phyloP scores from a whole-genome alignment of 1,284 basidiomycete species.

The Cryptococcus sp. region DNA sequence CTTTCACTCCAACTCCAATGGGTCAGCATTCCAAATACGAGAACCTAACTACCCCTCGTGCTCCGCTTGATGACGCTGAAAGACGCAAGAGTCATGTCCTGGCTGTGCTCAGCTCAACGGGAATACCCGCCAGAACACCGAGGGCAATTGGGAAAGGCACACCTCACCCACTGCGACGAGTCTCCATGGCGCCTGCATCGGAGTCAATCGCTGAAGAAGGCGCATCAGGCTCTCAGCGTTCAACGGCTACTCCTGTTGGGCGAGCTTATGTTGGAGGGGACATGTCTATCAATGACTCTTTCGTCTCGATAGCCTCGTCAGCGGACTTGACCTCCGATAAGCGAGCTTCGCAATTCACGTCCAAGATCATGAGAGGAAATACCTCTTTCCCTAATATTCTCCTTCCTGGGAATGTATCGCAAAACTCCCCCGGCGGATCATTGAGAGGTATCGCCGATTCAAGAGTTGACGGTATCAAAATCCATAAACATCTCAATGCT shows the following conservation, averaged over 20 bases:
- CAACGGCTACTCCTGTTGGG: background rate
- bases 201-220: conserved; percentile 30
- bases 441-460: conserved; percentile 24
- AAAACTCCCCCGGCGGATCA: conserved; percentile 19
- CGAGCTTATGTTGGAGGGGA: conserved; percentile 5
- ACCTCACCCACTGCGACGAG: conserved; percentile 35
- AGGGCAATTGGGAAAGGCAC: conserved; percentile 23
- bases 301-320: conserved; percentile 44
- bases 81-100: conserved; percentile 39
- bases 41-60: conserved; percentile 29
- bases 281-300: conserved; percentile 34
- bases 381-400: conserved; percentile 41
- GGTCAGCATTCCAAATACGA: conserved; percentile 14
- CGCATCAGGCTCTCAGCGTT: background rate
- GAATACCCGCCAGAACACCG: conserved; percentile 17
- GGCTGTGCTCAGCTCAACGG: conserved; percentile 33
- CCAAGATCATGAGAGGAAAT: conserved; percentile 29
- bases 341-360: conserved; percentile 22
- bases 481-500: conserved; percentile 45
- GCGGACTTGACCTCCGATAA: conserved; percentile 44
- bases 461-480: conserved; percentile 42
- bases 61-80: conserved; percentile 32
- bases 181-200: conserved; percentile 22
- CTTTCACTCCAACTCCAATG: conserved; percentile 24
- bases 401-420: conserved; percentile 19